These are phyloP conservation scores for Straminergon stramineum DNA, from an alignment of 225 moss, liverwort and hornwort species.

Conservation along the genomic window DNA sequence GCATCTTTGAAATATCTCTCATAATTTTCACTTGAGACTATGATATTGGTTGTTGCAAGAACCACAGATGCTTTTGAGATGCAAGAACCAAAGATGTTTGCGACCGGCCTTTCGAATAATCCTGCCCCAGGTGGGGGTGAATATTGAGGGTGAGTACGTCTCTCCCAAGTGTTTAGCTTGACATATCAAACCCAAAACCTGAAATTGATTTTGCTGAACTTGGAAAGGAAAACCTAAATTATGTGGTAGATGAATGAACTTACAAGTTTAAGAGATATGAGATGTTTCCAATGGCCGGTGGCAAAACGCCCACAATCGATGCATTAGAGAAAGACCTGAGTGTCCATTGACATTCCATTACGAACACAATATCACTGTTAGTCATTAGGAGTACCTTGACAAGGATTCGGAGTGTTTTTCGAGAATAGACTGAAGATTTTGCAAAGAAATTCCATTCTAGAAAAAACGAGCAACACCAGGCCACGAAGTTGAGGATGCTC, in stretches of 20 bases:
- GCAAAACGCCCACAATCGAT: background rate
- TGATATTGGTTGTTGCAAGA: background rate
- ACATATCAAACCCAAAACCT: background rate
- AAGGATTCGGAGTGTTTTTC: background rate
- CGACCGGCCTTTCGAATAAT: background rate
- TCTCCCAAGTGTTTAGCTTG: background rate
- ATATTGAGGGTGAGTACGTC: background rate
- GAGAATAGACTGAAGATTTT: background rate
- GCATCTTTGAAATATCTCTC: background rate
- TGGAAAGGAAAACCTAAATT: background rate
- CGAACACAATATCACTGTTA: background rate
- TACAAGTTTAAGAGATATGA: background rate
- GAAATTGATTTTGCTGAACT: background rate
- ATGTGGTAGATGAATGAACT: background rate
- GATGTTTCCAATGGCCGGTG: background rate
- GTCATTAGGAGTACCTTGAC: background rate
- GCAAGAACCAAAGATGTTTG: too few relatives aligned
- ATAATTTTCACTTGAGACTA: background rate
- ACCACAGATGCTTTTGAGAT: too few relatives aligned
- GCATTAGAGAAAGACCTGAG: background rate
- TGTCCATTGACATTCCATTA: background rate
- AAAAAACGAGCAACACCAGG: background rate
- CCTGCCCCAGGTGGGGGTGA: background rate
- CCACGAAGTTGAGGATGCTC: background rate
- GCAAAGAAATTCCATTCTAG: background rate